Base-by-base conservation (phyloP, 2,329 filamentous ascomycete species). In the Phoma sp. region DNA sequence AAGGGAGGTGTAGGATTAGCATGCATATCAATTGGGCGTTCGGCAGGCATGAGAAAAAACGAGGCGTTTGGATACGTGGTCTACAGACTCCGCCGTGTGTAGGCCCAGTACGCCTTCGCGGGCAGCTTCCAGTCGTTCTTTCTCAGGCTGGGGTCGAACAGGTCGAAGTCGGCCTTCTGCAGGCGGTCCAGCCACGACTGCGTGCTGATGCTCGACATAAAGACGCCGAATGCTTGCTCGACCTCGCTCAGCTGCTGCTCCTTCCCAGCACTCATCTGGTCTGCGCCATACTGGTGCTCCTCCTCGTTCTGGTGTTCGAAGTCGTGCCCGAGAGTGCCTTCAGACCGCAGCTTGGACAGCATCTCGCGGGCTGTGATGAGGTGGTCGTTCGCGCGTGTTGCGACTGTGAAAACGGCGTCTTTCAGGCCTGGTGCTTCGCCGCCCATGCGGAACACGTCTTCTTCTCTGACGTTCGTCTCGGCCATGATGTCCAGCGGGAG, bases 311-410 rank as follows among this genome's bases (percentile, higher is more conserved):
- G 83, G 69, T 97, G 90, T 76, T 98, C 93, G 72, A 93, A 97
- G 4, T 90, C 91, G 71, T 97, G 93, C 0, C 89, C 91, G 0
- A 90, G 85, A 43, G 86, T 87, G 63, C 89, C 78, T 1, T 92
- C 91, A 4, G 86, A 86, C 48, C 85, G 85, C 18, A 96, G 78
- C 66, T 90, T 91, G 68, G 86, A 88, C 56, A 98, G 75, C 92
- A 99, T 96, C 72, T 96, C 91, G 55, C 92, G 82, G 2, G 90
- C 93, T 0, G 93, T 98, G 63, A 97, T 96, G 30, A 99, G 80
- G 75, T 99, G 95, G 72, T 99, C 95, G 69, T 96, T 96, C 6
- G 95, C 95, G 33, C 93, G 85, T 0, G 95, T 99, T 0, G 95
- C 95, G 11, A 99, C 91, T 4, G 86, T 83, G 75, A 98, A 99